Evolutionary conservation across 805 yeast species (phyloP), one percentile per base, ranked within the genome.

Genomic region (Schwanniomyces pseudopolymorphus): DNA sequence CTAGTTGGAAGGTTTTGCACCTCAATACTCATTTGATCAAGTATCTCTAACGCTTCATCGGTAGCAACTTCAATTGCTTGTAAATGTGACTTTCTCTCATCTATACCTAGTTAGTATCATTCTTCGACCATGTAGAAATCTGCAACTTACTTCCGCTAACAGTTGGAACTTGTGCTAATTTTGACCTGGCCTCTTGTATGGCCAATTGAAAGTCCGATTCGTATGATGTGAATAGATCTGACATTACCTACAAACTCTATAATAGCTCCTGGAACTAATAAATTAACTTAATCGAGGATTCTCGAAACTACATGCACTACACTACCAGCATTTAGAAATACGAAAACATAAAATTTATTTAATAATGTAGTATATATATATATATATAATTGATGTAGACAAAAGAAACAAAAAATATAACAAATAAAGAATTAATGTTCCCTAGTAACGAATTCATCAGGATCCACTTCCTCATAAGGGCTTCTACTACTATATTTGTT

Each of bases 11-110:
- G 76, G 57, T 84, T 85, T 60, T 85, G 90, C 2, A 91, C 85
- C 62, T 92, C 98, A 36, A 92, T 75, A 22, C 83, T 83, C 84
- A 94, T 84, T 55, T 92, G 96, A 54, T 91, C 97, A 38, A 89
- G 66, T 35, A 88, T 75, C 59, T 88, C 96, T 45, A 82, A 77
- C 31, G 86, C 85, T 59, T 89, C 96, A 56, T 89, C 96, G n/a
- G 86, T 72, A 16, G 85, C 78, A 39, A 75, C 72, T 58, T 87
- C 90, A 2, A 81, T 76, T 13, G 84, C 80, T 54, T 77, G 77
- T 66, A 84, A 70, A 14, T 83, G 73, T 9, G 68, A 72, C 33
- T 76, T 74, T 45, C 89, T 74, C 43, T 72, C 78, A 41, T 75
- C 83, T 74, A 46, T 19, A 31, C 13, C 28, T 20, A 17, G 62